phyloP scores from a whole-genome alignment of 108 stramenopile genomes.

The Chaetoceros tenuissimus region DNA sequence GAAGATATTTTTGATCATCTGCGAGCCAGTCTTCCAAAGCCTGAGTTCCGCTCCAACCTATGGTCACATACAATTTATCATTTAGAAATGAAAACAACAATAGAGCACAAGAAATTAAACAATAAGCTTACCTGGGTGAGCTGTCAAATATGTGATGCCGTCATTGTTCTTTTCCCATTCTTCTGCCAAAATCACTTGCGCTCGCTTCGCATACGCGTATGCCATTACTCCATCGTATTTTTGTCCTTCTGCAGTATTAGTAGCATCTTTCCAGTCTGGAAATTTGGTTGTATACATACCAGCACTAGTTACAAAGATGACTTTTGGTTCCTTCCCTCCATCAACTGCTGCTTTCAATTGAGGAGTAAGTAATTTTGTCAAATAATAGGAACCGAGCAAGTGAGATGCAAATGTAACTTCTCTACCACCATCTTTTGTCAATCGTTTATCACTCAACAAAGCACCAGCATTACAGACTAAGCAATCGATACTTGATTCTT shows the following conservation, averaged over 20 bases:
- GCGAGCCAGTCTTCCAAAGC: slow-evolving; percentile 86
- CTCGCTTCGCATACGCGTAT: slow-evolving; percentile 89
- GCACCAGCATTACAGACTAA: slow-evolving; percentile 91
- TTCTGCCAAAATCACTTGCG: slow-evolving; percentile 86
- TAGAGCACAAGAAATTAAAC: too few species aligned
- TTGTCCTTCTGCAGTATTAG: slow-evolving; percentile 24
- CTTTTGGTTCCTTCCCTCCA: slow-evolving; percentile 27
- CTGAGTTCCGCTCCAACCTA: slow-evolving; percentile 71
- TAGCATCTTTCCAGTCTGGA: slow-evolving; percentile 70
- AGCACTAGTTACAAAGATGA: slow-evolving; percentile 56
- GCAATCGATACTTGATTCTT: slow-evolving; percentile 63
- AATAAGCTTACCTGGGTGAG: slow-evolving; percentile 70
- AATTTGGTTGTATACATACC: slow-evolving; percentile 91
- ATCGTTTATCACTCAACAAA: slow-evolving; percentile 67
- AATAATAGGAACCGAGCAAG: slow-evolving; percentile 67
- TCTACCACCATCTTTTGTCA: slow-evolving; percentile 64
- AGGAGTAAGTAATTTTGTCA: slow-evolving; percentile 65
- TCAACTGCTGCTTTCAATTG: slow-evolving; percentile 35
- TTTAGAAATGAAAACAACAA: too few species aligned
- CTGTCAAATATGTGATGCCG: slow-evolving; percentile 40
- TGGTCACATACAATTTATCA: too few species aligned
- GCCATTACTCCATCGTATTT: slow-evolving; percentile 78
- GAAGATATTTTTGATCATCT: slow-evolving; percentile 57
- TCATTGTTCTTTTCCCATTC: slow-evolving; percentile 37
- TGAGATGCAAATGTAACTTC: slow-evolving; percentile 89